Evolutionary conservation across 768 basidiomycete species (phyloP).

Genomic region (Auricularia sp.): DNA sequence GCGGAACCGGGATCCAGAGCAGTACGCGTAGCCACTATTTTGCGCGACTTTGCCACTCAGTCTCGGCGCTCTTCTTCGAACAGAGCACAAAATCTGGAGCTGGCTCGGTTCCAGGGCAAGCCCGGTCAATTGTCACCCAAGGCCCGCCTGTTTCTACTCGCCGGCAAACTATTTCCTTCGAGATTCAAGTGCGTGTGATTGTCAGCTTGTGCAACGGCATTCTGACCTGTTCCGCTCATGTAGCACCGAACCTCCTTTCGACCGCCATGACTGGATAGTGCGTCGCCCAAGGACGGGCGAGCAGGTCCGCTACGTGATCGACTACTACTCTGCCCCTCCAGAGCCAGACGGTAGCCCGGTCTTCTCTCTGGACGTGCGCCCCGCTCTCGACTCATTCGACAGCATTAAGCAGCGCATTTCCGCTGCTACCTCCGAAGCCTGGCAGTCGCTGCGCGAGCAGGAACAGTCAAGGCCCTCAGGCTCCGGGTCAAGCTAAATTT

Average conservation of each 20-base stretch:
- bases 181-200: conserved; percentile 66
- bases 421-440: conserved; percentile 59
- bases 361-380: conserved; percentile 90
- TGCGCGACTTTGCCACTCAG: conserved; percentile 5
- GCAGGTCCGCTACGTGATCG: conserved; percentile 92
- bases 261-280: conserved; percentile 96
- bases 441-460: conserved; percentile 24
- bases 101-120: conserved; percentile 78
- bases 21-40: not conserved
- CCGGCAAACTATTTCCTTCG: conserved; percentile 82
- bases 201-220: not conserved
- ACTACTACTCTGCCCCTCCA: conserved; percentile 92
- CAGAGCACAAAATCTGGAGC: conserved; percentile 60
- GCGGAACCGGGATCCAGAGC: conserved; percentile 44
- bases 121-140: conserved; percentile 94
- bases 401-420: conserved; percentile 67
- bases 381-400: conserved; percentile 77
- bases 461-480: not conserved
- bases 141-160: conserved; percentile 76
- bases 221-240: not conserved
- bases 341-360: conserved; percentile 88
- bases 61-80: not conserved
- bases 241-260: conserved; percentile 89
- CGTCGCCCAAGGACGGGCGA: conserved; percentile 69
- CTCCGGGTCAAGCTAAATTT: too few relatives aligned